phyloP scores from a whole-genome alignment of 805 yeast species.

The Brettanomyces sp. region DNA sequence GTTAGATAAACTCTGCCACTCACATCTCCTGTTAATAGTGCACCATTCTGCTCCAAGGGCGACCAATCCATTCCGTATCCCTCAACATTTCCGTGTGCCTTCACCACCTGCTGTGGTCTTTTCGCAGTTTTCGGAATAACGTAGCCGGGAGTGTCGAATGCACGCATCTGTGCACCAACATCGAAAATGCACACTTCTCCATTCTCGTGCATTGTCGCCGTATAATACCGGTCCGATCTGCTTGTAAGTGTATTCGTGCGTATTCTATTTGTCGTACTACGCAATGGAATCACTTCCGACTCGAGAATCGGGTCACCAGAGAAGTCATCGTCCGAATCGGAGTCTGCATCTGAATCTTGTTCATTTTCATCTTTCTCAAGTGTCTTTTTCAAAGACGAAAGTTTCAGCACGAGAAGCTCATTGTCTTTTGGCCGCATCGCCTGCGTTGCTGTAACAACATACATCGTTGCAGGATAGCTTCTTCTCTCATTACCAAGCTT shows the following conservation, averaged over 20 bases:
- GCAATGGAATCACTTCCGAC: conserved; percentile 67
- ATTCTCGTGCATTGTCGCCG: conserved; percentile 82
- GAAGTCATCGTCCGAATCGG: conserved; percentile 58
- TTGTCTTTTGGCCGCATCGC: conserved; percentile 82
- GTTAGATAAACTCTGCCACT: conserved; percentile 78
- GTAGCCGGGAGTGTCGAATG: conserved; percentile 84
- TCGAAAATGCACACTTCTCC: conserved; percentile 89
- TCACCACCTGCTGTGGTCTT: conserved; percentile 74
- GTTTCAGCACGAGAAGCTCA: conserved; percentile 75
- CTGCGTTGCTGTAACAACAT: conserved; percentile 88
- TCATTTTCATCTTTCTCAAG: conserved; percentile 76
- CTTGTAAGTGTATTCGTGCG: conserved; percentile 73
- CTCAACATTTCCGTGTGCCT: conserved; percentile 87
- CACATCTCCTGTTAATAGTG: conserved; percentile 81
- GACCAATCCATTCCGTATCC: conserved; percentile 98
- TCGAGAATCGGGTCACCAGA: conserved; percentile 82
- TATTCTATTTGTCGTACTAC: conserved; percentile 80
- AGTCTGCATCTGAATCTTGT: conserved; percentile 55
- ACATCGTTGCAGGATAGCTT: conserved; percentile 78
- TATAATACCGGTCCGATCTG: conserved; percentile 67
- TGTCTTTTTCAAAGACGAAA: conserved; percentile 77
- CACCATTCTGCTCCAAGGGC: conserved; percentile 70
- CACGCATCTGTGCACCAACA: conserved; percentile 64
- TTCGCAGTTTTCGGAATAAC: conserved; percentile 68
- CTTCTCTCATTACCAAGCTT: conserved; percentile 80